A percentile compares a stretch with the other conserved stretches of the same genome.
These are phyloP conservation scores for Eucalyptus tenuipes DNA, from an alignment of 345 rosid species.

Conservation along the genomic window DNA sequence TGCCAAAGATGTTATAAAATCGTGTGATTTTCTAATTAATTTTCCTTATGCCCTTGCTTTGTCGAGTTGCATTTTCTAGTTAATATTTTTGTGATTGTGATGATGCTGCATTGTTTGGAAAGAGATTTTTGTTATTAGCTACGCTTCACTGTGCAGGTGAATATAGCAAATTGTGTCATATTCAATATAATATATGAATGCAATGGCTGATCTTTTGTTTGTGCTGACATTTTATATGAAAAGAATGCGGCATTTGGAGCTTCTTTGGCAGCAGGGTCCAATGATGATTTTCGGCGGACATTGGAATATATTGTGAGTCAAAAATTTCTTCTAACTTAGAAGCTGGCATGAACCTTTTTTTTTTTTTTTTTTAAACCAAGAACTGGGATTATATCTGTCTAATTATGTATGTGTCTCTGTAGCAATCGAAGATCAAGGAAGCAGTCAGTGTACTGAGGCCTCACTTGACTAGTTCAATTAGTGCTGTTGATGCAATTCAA, in stretches of 20 bases:
- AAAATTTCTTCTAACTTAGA: neutral
- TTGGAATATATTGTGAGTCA: neutral
- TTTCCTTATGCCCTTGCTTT: neutral
- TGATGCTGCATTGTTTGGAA: neutral
- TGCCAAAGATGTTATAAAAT: neutral
- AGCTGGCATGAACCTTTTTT: neutral
- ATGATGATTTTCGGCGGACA: neutral
- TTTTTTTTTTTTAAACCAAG: too few relatives aligned
- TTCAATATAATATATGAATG: neutral
- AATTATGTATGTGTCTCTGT: constrained; percentile 1
- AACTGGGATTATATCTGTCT: neutral
- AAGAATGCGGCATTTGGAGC: neutral
- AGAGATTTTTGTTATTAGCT: neutral
- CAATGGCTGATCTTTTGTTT: neutral
- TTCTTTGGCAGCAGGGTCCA: neutral
- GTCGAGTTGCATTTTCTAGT: neutral
- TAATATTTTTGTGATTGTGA: neutral
- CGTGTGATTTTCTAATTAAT: neutral
- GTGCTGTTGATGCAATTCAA: constrained; percentile 32
- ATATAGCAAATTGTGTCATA: neutral
- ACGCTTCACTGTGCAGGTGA: neutral
- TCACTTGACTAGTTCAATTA: constrained; percentile 6
- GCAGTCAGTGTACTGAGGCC: constrained; percentile 35
- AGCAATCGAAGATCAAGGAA: constrained; percentile 54
- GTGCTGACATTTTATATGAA: neutral